Percentiles rank a stretch among this genome's conserved stretches.
Evolutionary conservation across 2,329 filamentous ascomycete species (phyloP).

Genomic region (Sporothrix dimorphospora): DNA sequence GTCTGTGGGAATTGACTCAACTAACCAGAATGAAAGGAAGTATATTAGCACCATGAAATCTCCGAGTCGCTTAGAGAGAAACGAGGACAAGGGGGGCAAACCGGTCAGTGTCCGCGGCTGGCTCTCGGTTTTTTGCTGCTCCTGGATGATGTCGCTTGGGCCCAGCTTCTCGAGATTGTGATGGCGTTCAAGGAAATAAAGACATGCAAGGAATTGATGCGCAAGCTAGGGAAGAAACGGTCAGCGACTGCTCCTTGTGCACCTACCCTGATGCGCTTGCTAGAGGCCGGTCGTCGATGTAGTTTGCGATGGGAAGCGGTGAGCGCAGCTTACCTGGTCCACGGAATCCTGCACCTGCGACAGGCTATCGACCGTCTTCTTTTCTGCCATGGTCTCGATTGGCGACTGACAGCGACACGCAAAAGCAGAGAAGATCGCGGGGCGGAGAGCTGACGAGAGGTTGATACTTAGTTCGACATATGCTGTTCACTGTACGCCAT

Average conservation of each 20-base stretch:
- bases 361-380: conserved; percentile 70
- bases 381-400: conserved; percentile 30
- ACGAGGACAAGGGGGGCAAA: background rate
- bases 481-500: too few species aligned
- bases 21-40: conserved; percentile 42
- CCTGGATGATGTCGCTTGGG: conserved; percentile 61
- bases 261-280: background rate
- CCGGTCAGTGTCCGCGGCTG: conserved; percentile 33
- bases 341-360: conserved; percentile 85
- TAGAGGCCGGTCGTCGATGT: background rate
- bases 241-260: conserved; percentile 14
- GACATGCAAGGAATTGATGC: conserved; percentile 68
- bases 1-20: conserved; percentile 64
- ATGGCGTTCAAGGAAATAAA: conserved; percentile 68
- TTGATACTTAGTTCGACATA: background rate
- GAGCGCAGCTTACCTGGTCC: conserved; percentile 64
- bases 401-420: background rate
- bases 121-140: conserved; percentile 49
- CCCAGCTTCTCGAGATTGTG: conserved; percentile 67
- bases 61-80: background rate
- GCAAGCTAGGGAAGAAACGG: conserved; percentile 54
- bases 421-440: background rate
- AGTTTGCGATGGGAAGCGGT: background rate
- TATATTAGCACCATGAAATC: background rate
- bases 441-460: background rate